A percentile compares a stretch with the other conserved stretches of the same genome.
These are phyloP conservation scores for Podila epicladia DNA, from an alignment of 192 early-diverging fungal species.

Conservation along the genomic window DNA sequence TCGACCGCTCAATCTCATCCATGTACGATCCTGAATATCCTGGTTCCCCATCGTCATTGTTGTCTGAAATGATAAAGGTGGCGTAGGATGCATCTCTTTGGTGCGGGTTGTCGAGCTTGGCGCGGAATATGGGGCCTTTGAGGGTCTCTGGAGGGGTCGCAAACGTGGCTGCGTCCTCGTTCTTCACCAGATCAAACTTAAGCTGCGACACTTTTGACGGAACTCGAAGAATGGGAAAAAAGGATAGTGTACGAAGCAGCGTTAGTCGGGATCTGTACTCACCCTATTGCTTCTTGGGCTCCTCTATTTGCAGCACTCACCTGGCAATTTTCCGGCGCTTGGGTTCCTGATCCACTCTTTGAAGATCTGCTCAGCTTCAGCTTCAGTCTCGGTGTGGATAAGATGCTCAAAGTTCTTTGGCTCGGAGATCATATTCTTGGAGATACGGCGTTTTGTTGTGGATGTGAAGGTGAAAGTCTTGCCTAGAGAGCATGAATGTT, in stretches of 20 bases:
- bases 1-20: constrained; percentile 27
- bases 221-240: constrained; percentile 30
- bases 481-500: constrained; percentile 4
- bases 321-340: constrained; percentile 51
- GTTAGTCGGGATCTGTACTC: not conserved
- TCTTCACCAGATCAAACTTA: constrained; percentile 41
- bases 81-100: constrained; percentile 40
- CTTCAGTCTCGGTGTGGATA: constrained; percentile 54
- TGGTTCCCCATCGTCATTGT: constrained; percentile 5
- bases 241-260: not conserved
- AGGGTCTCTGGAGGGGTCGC: constrained; percentile 45
- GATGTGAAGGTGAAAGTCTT: constrained; percentile 41
- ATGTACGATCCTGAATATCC: not conserved
- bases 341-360: constrained; percentile 46
- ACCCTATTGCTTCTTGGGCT: not conserved
- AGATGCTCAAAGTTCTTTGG: constrained; percentile 55
- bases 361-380: constrained; percentile 50
- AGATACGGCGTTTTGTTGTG: constrained; percentile 40
- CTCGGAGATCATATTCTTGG: constrained; percentile 52
- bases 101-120: constrained; percentile 18
- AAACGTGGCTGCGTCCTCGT: constrained; percentile 31
- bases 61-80: constrained; percentile 43
- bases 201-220: constrained; percentile 51
- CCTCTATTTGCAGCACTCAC: constrained; percentile 22
- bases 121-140: constrained; percentile 30